Evolutionary conservation across 2,329 filamentous ascomycete genomes (phyloP), one percentile per base, ranked within the genome.

Genomic region (Pseudogymnoascus sp.): DNA sequence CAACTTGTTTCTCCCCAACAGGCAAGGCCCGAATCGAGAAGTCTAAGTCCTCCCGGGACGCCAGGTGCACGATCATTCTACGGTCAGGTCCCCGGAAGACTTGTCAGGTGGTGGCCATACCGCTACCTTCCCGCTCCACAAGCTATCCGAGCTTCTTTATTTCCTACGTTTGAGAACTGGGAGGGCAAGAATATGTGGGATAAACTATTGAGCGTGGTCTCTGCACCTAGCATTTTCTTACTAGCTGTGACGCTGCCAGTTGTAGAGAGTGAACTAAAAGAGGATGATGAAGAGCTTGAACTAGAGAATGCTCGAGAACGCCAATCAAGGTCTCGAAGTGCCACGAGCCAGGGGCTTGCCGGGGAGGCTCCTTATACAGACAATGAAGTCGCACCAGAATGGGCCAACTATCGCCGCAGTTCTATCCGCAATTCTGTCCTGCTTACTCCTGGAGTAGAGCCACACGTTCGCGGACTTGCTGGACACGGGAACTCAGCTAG

Each of bases 201-300:
- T 70, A 92, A 90, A 72, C 77, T 92, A 51, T 78, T 97, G 60
- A 93, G 92, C 45, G 71, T 95, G 10, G 82, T 96, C 39, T 93
- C 93, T 6, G 88, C 92, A n/a, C 90, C 93, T 1, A 96, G 90
- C 70, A 92, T 99, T 39, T 90, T 99, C 67, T 78, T 98, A 1
- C 81, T 99, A 3, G 93, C 93, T 0, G 86, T 95, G 57, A 99
- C 95, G 0, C 76, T 99, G 4, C 95, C 96, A 0, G 92, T 99
- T 0, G 90, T 96, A 5, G 93, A 98, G 71, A 84, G 84, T 1
- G 81, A 84, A 19, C 80, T 82, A 6, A 83, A 85, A 11, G 76
- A 79, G 2, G 76, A 76, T 4, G 79, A 81, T 4, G 74, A 77
- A 36, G 63, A 68, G 23, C 25, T 45, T 14, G 37, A 61, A 19